phyloP scores from a whole-genome alignment of 306 rosid species.

The Lupinus albus region DNA sequence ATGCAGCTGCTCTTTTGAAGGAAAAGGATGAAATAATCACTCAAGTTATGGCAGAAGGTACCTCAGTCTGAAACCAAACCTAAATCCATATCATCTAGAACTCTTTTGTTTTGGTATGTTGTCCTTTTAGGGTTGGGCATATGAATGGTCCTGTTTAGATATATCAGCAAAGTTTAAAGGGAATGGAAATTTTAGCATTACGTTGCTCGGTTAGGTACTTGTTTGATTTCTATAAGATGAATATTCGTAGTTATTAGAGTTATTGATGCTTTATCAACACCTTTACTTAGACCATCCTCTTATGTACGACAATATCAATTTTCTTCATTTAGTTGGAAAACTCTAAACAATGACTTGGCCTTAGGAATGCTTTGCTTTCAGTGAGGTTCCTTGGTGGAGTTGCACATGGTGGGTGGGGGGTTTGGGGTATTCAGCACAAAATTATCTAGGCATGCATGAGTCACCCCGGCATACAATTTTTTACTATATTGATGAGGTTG shows the following conservation, averaged over 20 bases:
- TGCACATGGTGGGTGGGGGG: background rate
- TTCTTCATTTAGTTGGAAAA: background rate
- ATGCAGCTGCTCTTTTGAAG: conserved; percentile 95
- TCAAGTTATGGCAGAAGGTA: conserved; percentile 99
- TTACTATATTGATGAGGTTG: conserved; percentile 12
- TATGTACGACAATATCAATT: background rate
- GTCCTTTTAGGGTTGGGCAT: conserved; percentile 23
- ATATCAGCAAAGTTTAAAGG: conserved; percentile 28
- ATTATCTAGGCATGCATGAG: background rate
- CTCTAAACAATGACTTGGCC: conserved; percentile 20
- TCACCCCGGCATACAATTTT: background rate
- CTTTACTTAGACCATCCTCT: background rate
- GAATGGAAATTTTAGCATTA: conserved; percentile 20
- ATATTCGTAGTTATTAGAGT: conserved; percentile 11
- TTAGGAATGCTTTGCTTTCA: conserved; percentile 17
- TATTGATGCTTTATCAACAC: conserved; percentile 7
- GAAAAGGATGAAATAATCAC: conserved; percentile 97
- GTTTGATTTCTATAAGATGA: background rate
- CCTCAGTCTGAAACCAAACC: conserved; percentile 23
- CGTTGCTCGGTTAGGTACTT: background rate
- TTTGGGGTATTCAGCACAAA: conserved; percentile 21
- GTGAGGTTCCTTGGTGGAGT: conserved; percentile 22
- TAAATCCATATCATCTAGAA: conserved; percentile 27
- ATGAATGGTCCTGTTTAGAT: conserved; percentile 24
- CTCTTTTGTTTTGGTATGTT: conserved; percentile 19